Conservation (phyloP, 305 asterid genomes). For the Fraxinus sp. region DNA sequence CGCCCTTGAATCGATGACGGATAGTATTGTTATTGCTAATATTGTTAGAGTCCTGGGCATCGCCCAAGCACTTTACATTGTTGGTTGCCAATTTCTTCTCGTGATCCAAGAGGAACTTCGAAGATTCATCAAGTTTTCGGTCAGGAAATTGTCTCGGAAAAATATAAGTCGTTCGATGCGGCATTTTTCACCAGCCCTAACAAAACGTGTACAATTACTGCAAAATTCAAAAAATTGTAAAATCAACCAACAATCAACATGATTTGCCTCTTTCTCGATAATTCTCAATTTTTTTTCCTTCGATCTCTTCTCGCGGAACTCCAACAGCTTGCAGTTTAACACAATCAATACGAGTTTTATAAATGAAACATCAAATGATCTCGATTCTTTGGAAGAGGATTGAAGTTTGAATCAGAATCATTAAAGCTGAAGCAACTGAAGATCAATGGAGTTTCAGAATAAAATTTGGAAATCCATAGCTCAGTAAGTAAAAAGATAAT, state of each 20-base stretch:
- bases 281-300: not conserved
- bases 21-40: constrained; percentile 22
- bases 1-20: constrained; percentile 49
- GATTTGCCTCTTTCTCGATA: not conserved
- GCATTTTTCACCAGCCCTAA: constrained; percentile 47
- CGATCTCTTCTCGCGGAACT: not conserved
- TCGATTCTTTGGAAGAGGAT: not conserved
- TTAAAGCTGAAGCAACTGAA: not conserved
- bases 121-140: constrained; percentile 41
- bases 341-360: not conserved
- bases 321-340: not conserved
- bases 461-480: not conserved
- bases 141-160: constrained; percentile 85
- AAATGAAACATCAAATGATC: not conserved
- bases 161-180: constrained; percentile 84
- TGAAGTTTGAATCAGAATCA: not conserved
- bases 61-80: constrained; percentile 23
- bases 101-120: constrained; percentile 56
- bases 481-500: not conserved
- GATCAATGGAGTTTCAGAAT: not conserved
- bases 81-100: constrained; percentile 47
- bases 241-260: not conserved
- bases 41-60: not conserved
- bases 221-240: not conserved
- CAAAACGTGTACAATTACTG: not conserved